Evolutionary conservation across 495 filamentous ascomycete species (phyloP).

Genomic region (Paragyromitra xinjiangensis): DNA sequence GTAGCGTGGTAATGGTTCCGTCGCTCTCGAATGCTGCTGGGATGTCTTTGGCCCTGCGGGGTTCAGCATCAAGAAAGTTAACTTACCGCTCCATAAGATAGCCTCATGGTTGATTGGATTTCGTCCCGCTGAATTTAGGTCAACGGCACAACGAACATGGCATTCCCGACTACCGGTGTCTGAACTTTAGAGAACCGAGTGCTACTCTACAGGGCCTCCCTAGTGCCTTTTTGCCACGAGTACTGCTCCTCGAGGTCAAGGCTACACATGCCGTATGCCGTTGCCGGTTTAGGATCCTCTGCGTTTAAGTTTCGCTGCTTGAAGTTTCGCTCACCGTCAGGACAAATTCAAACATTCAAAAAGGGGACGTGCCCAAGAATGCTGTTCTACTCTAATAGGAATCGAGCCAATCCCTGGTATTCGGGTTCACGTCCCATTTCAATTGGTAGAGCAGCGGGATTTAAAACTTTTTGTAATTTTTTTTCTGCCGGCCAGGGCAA

Average conservation of each 20-base stretch:
- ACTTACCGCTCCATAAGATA: background rate
- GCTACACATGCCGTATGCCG: conserved; percentile 13
- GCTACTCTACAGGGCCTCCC: background rate
- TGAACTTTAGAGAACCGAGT: background rate
- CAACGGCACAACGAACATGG: background rate
- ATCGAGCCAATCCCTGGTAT: conserved; percentile 38
- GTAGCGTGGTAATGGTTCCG: background rate
- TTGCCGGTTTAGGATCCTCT: background rate
- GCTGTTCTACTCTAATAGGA: conserved; percentile 3
- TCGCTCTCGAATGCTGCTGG: background rate
- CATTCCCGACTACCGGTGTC: background rate
- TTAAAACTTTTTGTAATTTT: background rate
- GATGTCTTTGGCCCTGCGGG: background rate
- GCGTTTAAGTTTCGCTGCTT: conserved; percentile 6
- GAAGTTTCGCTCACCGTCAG: conserved; percentile 3
- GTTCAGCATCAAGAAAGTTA: background rate
- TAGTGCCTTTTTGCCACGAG: conserved; percentile 6
- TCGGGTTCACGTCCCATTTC: background rate
- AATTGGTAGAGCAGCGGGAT: background rate
- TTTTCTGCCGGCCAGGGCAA: conserved; percentile 8
- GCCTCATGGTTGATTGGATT: background rate
- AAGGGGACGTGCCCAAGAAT: conserved; percentile 25
- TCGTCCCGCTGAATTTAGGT: background rate
- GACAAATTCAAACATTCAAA: conserved; percentile 17
- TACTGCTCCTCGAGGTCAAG: background rate